These are phyloP conservation scores for Paraconiothyrium sp. DNA, from an alignment of 2,329 filamentous ascomycete species.

Conservation along the genomic window DNA sequence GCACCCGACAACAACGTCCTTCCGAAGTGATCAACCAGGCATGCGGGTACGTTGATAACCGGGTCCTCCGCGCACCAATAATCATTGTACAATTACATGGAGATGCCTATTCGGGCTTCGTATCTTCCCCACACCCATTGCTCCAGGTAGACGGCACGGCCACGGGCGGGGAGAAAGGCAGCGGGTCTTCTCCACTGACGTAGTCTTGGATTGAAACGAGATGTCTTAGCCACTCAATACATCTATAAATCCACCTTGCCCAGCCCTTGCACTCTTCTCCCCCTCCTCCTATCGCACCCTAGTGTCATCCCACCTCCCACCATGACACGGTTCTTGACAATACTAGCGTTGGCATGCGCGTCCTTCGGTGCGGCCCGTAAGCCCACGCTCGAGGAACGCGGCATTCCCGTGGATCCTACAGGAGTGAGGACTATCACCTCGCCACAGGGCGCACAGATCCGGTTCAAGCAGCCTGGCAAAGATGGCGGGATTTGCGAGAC, in stretches of 20 bases:
- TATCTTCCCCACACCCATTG: not conserved
- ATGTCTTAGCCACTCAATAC: not conserved
- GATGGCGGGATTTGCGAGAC: conserved; percentile 56
- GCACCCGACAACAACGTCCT: not conserved
- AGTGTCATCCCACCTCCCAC: not conserved
- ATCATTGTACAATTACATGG: not conserved
- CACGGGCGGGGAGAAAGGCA: conserved; percentile 1
- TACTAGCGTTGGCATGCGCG: conserved; percentile 33
- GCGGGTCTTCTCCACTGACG: not conserved
- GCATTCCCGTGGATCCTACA: conserved; percentile 42
- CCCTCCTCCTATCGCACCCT: not conserved
- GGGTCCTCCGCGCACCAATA: not conserved
- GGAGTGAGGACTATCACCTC: conserved; percentile 46
- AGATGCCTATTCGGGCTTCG: conserved; percentile 12
- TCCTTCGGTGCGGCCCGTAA: conserved; percentile 30
- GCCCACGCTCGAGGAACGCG: conserved; percentile 37
- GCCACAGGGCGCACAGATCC: conserved; percentile 44
- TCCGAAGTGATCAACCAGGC: not conserved
- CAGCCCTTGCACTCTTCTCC: not conserved
- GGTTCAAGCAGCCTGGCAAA: conserved; percentile 49
- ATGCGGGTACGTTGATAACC: not conserved
- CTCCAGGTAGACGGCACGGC: conserved; percentile 3
- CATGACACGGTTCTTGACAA: conserved; percentile 36
- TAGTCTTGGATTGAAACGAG: not conserved
- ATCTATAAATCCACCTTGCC: not conserved